Conservation (phyloP, 2,329 filamentous ascomycete genomes). For the Penicillium polonicum region DNA sequence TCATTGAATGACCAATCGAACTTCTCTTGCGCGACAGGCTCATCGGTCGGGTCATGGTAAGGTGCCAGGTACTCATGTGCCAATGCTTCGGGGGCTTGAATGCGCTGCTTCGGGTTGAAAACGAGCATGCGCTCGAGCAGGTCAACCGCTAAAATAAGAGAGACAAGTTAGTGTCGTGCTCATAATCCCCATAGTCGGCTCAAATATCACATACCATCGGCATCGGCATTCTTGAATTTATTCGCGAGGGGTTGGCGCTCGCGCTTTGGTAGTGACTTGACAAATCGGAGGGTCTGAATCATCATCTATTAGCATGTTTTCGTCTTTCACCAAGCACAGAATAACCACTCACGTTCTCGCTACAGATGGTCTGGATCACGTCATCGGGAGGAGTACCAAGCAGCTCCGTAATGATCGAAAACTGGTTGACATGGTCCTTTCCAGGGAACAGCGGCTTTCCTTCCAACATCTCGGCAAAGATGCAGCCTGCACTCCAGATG, state of each 20-base stretch:
- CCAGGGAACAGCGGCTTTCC: constrained; percentile 97
- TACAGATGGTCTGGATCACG: constrained; percentile 97
- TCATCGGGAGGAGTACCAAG: constrained; percentile 95
- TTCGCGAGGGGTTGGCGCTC: constrained; percentile 80
- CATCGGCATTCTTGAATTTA: constrained; percentile 95
- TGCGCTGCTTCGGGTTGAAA: constrained; percentile 94
- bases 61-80: constrained; percentile 91
- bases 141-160: constrained; percentile 67
- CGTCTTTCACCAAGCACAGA: neutral
- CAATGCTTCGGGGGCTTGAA: constrained; percentile 81
- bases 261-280: constrained; percentile 93
- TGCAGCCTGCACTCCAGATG: constrained; percentile 98
- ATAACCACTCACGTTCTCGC: constrained; percentile 74
- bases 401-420: constrained; percentile 98
- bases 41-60: constrained; percentile 96
- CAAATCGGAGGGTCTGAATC: constrained; percentile 82
- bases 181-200: neutral
- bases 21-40: constrained; percentile 93
- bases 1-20: constrained; percentile 99
- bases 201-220: constrained; percentile 61
- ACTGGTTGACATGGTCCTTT: constrained; percentile 99
- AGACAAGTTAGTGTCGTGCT: constrained; percentile 13
- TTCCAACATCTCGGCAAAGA: constrained; percentile 98
- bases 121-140: constrained; percentile 96
- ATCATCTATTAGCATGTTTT: constrained; percentile 25